Conservation (phyloP, 2,329 filamentous ascomycete genomes). For the Colletotrichum liaoningense region DNA sequence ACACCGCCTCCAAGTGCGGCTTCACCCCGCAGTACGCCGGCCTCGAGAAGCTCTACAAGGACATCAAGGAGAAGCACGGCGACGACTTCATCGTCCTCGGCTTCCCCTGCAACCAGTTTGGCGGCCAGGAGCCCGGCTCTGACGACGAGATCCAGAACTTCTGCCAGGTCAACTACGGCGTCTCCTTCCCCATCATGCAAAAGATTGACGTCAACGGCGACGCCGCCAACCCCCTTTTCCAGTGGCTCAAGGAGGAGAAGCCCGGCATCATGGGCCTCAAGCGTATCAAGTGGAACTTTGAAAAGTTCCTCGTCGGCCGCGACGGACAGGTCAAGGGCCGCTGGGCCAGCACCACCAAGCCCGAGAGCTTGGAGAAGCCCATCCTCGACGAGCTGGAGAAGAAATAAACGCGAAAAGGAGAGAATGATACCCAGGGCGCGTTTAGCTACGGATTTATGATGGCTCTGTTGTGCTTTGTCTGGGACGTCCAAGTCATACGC, state of each 20-base stretch:
- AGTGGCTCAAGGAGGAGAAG: slow-evolving; percentile 80
- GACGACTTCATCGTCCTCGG: slow-evolving; percentile 89
- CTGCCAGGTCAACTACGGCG: slow-evolving; percentile 95
- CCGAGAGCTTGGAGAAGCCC: slow-evolving; percentile 79
- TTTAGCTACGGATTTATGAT: neutral
- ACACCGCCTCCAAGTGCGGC: slow-evolving; percentile 98
- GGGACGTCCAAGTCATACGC: neutral
- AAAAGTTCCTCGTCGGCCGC: slow-evolving; percentile 92
- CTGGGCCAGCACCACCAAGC: slow-evolving; percentile 91
- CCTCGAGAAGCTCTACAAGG: slow-evolving; percentile 91
- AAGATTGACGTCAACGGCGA: slow-evolving; percentile 96
- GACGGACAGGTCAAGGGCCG: slow-evolving; percentile 88
- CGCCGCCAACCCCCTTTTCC: slow-evolving; percentile 80
- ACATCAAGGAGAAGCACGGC: slow-evolving; percentile 73
- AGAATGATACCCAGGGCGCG: slow-evolving; percentile 22
- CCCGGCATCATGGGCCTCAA: slow-evolving; percentile 89
- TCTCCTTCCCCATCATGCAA: slow-evolving; percentile 88
- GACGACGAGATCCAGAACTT: slow-evolving; percentile 85
- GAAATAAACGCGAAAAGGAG: slow-evolving; percentile 31
- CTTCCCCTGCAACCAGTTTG: slow-evolving; percentile 99
- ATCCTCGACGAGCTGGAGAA: slow-evolving; percentile 81
- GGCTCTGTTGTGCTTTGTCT: neutral
- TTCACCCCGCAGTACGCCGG: slow-evolving; percentile 96
- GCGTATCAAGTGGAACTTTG: slow-evolving; percentile 99
- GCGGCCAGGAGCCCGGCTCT: slow-evolving; percentile 85